Evolutionary conservation across 192 early-diverging fungal species (phyloP), one percentile per base, ranked within the genome.

Genomic region (Backusella sp.): DNA sequence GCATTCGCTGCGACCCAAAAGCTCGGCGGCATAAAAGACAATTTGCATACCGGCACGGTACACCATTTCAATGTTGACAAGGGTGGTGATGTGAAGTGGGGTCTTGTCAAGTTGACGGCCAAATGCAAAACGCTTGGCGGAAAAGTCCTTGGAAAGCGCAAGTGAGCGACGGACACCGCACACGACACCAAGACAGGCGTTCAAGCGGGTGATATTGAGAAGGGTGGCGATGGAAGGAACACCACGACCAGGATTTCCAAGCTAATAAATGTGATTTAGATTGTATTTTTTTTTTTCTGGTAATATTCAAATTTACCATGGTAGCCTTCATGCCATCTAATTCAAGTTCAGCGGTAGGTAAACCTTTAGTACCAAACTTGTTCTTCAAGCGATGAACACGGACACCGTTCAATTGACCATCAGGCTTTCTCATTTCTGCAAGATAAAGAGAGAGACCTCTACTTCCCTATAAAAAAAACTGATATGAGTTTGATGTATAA

Each of bases 261-360:
- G 28, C 75, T 85, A 32, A 41, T 0, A 11, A 41, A 11, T 41
- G 11, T 53, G 4, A 28, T 36, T 32, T 62, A 81, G 3, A 32
- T 34, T 23, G 8, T 65, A 36, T 56, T 39, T 39, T 39, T 9
- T 41, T 6, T 41, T 41, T 44, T 14, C 2, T 3, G 32, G 32
- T 32, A 32, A 32, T 3, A 32, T 32, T 32, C 32, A 32, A 32
- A 1, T 14, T 73, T 70, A 81, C 76, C 80, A 79, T 69, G 34
- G 76, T 70, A 35, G 79, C 88, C 44, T 82, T 59, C 86, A 89
- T 89, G 1, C 87, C 85, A 69, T 80, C 59, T 69, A 93, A 80
- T 71, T 90, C 84, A 26, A 93, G 80, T 70, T 94, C 92, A 21
- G 92, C 92, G 15, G 92, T 94, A 9, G 91, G 91, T 32, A 94